Conservation (phyloP, 768 basidiomycete genomes). For the Lactifluus hygrophoroides region DNA sequence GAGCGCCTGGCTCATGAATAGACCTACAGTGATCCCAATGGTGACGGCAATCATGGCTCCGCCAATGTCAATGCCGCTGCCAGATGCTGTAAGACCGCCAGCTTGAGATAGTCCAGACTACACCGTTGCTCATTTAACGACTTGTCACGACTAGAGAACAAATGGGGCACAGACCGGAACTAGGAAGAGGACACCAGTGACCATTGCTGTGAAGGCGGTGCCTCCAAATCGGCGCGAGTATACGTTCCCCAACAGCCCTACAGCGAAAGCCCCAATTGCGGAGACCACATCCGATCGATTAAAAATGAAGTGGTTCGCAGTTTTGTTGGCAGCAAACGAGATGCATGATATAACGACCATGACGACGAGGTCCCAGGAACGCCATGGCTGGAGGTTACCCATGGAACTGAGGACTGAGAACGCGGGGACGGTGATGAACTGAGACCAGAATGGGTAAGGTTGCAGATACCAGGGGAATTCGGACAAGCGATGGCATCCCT, state of each 20-base stretch:
- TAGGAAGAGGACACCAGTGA: conserved; percentile 78
- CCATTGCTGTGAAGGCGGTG: conserved; percentile 85
- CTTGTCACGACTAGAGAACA: neutral
- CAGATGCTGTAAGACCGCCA: conserved; percentile 76
- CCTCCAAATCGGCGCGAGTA: conserved; percentile 76
- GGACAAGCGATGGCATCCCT: conserved; percentile 57
- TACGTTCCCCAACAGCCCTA: conserved; percentile 65
- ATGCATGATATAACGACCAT: conserved; percentile 80
- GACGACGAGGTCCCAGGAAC: conserved; percentile 59
- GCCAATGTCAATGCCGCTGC: conserved; percentile 73
- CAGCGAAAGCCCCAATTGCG: conserved; percentile 72
- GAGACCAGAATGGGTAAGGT: conserved; percentile 66
- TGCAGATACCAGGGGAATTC: conserved; percentile 70
- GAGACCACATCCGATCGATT: conserved; percentile 75
- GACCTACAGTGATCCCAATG: conserved; percentile 79
- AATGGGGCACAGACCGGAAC: conserved; percentile 55
- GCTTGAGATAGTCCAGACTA: conserved; percentile 80
- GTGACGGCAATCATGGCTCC: conserved; percentile 84
- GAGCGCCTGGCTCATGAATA: conserved; percentile 78
- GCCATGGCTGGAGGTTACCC: conserved; percentile 65
- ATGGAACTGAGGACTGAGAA: conserved; percentile 65
- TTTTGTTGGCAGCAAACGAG: conserved; percentile 67
- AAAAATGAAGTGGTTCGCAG: conserved; percentile 76
- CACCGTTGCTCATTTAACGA: conserved; percentile 7
- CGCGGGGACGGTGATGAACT: conserved; percentile 62